These are phyloP conservation scores for Heterobasidion occidentale DNA, from an alignment of 1,284 basidiomycete genomes.

Conservation along the genomic window DNA sequence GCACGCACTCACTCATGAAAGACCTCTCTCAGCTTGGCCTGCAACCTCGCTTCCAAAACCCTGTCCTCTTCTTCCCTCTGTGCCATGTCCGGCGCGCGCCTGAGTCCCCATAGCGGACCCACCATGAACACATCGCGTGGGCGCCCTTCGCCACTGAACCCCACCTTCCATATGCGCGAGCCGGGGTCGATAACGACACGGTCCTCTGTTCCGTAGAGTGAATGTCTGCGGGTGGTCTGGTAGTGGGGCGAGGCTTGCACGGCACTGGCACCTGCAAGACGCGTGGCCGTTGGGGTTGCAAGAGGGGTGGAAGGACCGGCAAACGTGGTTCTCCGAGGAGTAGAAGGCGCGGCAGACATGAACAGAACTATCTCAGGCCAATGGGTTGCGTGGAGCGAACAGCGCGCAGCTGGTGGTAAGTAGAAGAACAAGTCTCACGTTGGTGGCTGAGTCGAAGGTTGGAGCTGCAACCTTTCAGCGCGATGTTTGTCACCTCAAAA, in stretches of 20 bases:
- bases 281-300: constrained; percentile 45
- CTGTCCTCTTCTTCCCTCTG: constrained; percentile 66
- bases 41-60: constrained; percentile 61
- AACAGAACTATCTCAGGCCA: not conserved
- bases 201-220: constrained; percentile 82
- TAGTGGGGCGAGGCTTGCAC: constrained; percentile 72
- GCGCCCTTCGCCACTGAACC: constrained; percentile 83
- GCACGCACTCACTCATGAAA: constrained; percentile 71
- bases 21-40: constrained; percentile 63
- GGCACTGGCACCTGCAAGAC: constrained; percentile 36
- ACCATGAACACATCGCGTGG: constrained; percentile 71
- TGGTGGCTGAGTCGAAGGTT: too few relatives aligned
- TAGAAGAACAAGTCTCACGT: too few relatives aligned
- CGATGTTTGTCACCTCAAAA: too few relatives aligned
- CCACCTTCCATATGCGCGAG: constrained; percentile 80
- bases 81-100: constrained; percentile 41
- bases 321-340: constrained; percentile 33
- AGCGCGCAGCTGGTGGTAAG: too few relatives aligned
- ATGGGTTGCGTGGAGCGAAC: too few relatives aligned
- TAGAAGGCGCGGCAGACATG: constrained; percentile 34
- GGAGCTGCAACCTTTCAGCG: too few relatives aligned
- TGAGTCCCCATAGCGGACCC: constrained; percentile 53
- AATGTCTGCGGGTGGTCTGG: constrained; percentile 67
- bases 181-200: constrained; percentile 81
- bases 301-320: constrained; percentile 17